Evolutionary conservation across 805 yeast genomes (phyloP), one percentile per base, ranked within the genome.

Genomic region (Myxozyma melibiosi): DNA sequence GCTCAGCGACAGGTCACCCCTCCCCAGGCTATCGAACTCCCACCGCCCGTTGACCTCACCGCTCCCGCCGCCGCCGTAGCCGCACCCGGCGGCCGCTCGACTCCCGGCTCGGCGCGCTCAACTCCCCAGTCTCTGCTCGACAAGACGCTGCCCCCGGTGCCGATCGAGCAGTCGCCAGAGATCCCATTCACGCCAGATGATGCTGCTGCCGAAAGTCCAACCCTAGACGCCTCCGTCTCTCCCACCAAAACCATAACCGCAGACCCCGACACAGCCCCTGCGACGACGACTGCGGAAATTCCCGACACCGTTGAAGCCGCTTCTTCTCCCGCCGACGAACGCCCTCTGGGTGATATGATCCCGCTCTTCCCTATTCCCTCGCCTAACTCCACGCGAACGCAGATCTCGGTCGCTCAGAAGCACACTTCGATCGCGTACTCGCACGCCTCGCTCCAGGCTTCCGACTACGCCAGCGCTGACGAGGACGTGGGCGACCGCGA

Each of bases 391-490:
- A 30, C 35, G 13, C 37, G 22, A 13, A 28, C 53, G 2, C 34
- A 11, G 11, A 20, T 24, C 24, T 6, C 9, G 27, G 27, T 18
- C n/a, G n/a, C n/a, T 8, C 42, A 22, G 27, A 9, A 3, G 3
- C 18, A 38, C 8, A 33, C 13, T 31, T 45, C 50, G 14, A 14
- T 13, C 22, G 28, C 50, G 6, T 33, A 33, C 13, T 45, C 50
- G 4, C 42, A 38, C 18, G 40, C 40, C n/a, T 45, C 50, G 7
- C 34, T 47, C 4, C 43, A 35, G 9, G 18, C 35, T 16, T 49
- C 53, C 4, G 53, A 49, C 6, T 49, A 49, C 31, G 53, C 53
- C 14, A 49, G 53, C 34, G 53, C 53, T 11, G 46, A 49, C 28
- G 53, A 49, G 37, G 42, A 38, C 25, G 13, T 28, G 33, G 33